phyloP scores from a whole-genome alignment of 2,329 filamentous ascomycete genomes.

The Cercospora zeina region DNA sequence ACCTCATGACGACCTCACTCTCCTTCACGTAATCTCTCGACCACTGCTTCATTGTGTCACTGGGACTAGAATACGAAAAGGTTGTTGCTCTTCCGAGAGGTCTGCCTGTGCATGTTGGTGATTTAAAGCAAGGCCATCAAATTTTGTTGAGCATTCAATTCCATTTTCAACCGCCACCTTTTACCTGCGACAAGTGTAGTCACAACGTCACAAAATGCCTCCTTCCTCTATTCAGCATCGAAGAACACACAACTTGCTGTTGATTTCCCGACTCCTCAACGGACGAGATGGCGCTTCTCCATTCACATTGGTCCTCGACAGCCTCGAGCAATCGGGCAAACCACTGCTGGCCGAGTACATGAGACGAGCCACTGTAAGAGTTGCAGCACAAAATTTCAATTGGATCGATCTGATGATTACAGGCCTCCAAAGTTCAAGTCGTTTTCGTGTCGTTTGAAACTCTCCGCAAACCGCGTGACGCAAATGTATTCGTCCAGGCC shows the following conservation, averaged over 20 bases:
- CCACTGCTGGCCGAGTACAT: conserved; percentile 73
- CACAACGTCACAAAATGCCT: conserved; percentile 50
- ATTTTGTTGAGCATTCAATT: conserved; percentile 3
- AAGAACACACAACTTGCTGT: conserved; percentile 78
- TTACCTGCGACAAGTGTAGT: conserved; percentile 3
- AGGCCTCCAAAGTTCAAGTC: conserved; percentile 67
- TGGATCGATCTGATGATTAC: conserved; percentile 21
- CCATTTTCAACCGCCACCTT: not conserved
- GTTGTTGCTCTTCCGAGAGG: too few species aligned
- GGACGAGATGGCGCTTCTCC: conserved; percentile 78
- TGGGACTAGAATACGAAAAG: too few species aligned
- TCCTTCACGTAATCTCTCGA: too few species aligned
- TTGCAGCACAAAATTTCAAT: not conserved
- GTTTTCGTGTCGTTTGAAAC: conserved; percentile 79
- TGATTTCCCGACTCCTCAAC: conserved; percentile 79
- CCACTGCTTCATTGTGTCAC: too few species aligned
- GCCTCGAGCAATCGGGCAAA: conserved; percentile 74
- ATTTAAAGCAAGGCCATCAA: conserved; percentile 1
- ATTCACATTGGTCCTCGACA: conserved; percentile 82
- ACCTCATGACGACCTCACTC: too few species aligned
- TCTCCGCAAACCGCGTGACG: conserved; percentile 61
- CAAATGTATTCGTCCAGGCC: conserved; percentile 63
- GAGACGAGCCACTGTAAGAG: conserved; percentile 66
- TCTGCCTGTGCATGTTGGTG: not conserved
- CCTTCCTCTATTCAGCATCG: conserved; percentile 63